Evolutionary conservation across 2,329 filamentous ascomycete species (phyloP), one percentile per base, ranked within the genome.

Genomic region (Alternaria sp.): DNA sequence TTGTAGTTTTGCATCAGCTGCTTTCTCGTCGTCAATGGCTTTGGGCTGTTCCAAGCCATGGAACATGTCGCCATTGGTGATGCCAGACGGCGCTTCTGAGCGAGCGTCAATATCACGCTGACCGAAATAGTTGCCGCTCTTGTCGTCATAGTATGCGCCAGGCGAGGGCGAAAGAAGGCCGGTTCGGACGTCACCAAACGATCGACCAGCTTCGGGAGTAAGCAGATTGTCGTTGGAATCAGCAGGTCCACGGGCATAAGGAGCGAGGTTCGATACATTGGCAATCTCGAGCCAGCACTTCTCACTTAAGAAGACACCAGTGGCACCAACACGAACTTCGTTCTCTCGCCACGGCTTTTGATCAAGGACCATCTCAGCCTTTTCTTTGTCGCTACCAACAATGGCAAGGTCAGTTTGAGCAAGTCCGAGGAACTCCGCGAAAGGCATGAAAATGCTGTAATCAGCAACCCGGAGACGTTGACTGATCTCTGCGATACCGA

Each of bases 401-500:
- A 98, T 86, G 25, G 93, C 88, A 1, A 89, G 90, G 57, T 97
- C 93, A 1, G 90, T 85, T 68, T 97, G 94, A 0, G 93, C 89
- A 59, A 97, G 85, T 3, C 94, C 94, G 3, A 99, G 85, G 78
- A 99, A 98, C 79, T 99, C 95, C 51, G 91, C 92, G 74, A 98
- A 99, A 0, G 95, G 95, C 67, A 99, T 82, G 83, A 99, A 99
- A 36, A 98, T 82, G 75, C 92, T 97, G 82, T 97, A 98, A 78
- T 99, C 95, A 0, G 94, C 94, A 57, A 94, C 94, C 51, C 94
- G 89, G 40, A 99, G 85, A 20, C 95, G 87, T 75, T 97, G 94
- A 75, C 94, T 97, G 78, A 99, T 97, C 76, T 99, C 95, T 1
- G 94, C 94, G 72, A 99, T 97, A 32, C 95, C 95, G 69, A 98